Evolutionary conservation across 345 rosid genomes (phyloP).

Genomic region (Syzygium oleosum): DNA sequence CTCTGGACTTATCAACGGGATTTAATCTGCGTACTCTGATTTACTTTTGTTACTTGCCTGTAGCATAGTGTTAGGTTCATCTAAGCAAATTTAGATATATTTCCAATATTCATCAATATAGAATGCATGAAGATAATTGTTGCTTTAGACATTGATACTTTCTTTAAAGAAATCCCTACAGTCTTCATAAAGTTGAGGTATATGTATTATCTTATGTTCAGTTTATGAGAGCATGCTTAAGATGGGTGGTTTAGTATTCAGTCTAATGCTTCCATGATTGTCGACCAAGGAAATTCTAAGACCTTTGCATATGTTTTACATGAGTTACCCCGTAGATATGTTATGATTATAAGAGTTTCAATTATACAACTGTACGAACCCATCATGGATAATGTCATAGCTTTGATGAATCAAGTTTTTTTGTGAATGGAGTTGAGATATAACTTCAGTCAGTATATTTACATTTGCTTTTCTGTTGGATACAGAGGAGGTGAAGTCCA

Average conservation of each 20-base stretch:
- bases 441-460: background rate
- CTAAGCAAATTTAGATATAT: too few relatives aligned
- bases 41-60: too few relatives aligned
- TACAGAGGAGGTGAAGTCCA: constrained; percentile 75
- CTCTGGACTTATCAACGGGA: too few relatives aligned
- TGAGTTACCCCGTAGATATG: background rate
- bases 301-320: background rate
- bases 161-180: background rate
- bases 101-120: background rate
- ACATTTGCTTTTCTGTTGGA: background rate
- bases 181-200: background rate
- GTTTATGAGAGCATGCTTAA: background rate
- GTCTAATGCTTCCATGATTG: background rate
- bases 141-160: background rate
- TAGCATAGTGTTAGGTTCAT: too few relatives aligned
- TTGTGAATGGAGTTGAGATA: background rate
- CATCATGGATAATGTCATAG: background rate
- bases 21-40: too few relatives aligned
- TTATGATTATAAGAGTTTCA: background rate
- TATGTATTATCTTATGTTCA: background rate
- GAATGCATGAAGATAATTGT: background rate
- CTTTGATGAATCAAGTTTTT: background rate
- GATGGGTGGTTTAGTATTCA: background rate
- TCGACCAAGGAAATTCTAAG: background rate
- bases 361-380: background rate